Base-by-base conservation (phyloP, 2,329 filamentous ascomycete species). In the Furcasterigmium sp. region DNA sequence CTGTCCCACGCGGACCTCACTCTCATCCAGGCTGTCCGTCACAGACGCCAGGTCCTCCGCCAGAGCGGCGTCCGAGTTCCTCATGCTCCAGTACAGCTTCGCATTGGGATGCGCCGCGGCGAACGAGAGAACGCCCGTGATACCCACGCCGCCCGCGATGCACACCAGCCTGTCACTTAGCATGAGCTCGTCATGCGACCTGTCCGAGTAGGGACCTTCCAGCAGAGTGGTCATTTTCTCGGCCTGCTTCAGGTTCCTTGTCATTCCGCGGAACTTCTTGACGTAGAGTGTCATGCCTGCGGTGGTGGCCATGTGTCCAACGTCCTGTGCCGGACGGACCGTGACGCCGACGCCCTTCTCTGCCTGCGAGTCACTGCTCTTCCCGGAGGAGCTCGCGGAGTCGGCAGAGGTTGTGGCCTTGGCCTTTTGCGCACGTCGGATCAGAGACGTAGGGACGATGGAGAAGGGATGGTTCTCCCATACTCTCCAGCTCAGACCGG, bases 131-230 rank as follows among this genome's bases (percentile, higher is more conserved):
- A 46, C 37, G n/a, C 18, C 39, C 7, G 39, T 40, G 23, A n/a
- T 40, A 1, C 42, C 42, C 3, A 20, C 18, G 2, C 26, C 9
- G 5, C 26, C 11, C 10, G 25, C 17, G 8, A 40, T 13, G 38
- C 38, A 40, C 26, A 40, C 26, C 18, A 40, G 17, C 13, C 29
- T 25, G 18, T 25, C 23, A 13, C 29, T 18, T 6, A 30, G 28
- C 2, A 25, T 30, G 5, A 35, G 15, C 40, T 5, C 45, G 1
- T 39, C 30, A 15, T 35, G 32, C 17, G 32, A 35, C 18, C 18
- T 40, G 48, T 59, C 54, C 23, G 54, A 49, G 52, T 72, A 69
- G 2, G 62, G 57, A 5, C 62, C 63, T 28, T 40, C 38, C 3
- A 40, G 23, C 10, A 40, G 38, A 1, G 29, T 28, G 7, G 38